These are phyloP conservation scores for Yamadazyma philogaea DNA, from an alignment of 805 yeast species.

Conservation along the genomic window DNA sequence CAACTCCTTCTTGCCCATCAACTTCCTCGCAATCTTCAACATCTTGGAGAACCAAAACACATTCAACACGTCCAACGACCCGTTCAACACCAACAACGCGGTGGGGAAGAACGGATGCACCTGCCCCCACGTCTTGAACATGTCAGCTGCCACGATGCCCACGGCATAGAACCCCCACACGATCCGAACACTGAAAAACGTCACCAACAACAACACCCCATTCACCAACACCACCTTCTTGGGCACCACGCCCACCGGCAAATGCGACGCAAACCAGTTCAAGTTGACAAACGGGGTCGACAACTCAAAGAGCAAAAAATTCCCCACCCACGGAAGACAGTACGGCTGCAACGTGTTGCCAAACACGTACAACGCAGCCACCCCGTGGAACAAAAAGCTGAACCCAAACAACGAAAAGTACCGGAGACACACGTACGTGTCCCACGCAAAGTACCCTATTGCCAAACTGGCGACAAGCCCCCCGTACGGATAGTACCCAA, in stretches of 20 bases:
- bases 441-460: conserved; percentile 92
- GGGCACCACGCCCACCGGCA: conserved; percentile 67
- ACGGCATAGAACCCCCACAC: conserved; percentile 86
- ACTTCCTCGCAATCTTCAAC: conserved; percentile 68
- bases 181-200: conserved; percentile 77
- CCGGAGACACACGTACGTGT: conserved; percentile 61
- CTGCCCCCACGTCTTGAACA: conserved; percentile 42
- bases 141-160: conserved; percentile 43
- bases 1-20: conserved; percentile 22
- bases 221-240: conserved; percentile 54
- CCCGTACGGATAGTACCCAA: conserved; percentile 72
- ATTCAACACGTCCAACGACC: conserved; percentile 65
- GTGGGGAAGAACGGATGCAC: conserved; percentile 48
- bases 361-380: conserved; percentile 77
- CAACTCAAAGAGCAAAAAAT: conserved; percentile 79
- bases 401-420: conserved; percentile 70
- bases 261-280: conserved; percentile 84
- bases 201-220: conserved; percentile 64
- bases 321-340: conserved; percentile 77
- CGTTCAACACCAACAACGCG: conserved; percentile 54
- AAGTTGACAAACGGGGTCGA: conserved; percentile 93
- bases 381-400: conserved; percentile 80
- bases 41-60: conserved; percentile 86
- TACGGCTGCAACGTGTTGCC: conserved; percentile 62
- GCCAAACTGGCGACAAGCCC: conserved; percentile 72